A percentile compares a stretch with the other conserved stretches of the same genome.
phyloP scores from a whole-genome alignment of 2,329 filamentous ascomycete genomes.

The Diaporthe vaccinii region DNA sequence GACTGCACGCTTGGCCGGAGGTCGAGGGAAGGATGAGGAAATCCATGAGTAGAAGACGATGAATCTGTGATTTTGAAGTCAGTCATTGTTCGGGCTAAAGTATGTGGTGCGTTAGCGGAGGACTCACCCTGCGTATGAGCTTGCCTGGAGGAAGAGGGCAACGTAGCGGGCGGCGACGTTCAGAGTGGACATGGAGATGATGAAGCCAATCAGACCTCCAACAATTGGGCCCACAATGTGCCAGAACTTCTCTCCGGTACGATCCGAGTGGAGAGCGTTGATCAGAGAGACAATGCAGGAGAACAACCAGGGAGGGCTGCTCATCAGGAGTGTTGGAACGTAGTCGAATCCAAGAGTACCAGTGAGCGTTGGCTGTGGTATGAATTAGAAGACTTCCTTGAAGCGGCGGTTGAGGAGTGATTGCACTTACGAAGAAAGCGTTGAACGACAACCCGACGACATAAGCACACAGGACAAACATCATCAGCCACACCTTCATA shows the following conservation, averaged over 20 bases:
- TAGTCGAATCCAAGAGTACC: conserved; percentile 66
- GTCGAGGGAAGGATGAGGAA: conserved; percentile 68
- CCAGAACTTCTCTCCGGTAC: conserved; percentile 70
- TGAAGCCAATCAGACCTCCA: conserved; percentile 68
- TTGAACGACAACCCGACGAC: conserved; percentile 71
- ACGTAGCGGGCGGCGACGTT: conserved; percentile 71
- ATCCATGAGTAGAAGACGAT: conserved; percentile 73
- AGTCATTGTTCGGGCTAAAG: conserved; percentile 54
- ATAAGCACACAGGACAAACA: conserved; percentile 72
- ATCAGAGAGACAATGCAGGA: conserved; percentile 68
- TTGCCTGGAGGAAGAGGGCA: conserved; percentile 71
- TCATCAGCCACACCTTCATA: conserved; percentile 74
- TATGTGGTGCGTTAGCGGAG: conserved; percentile 51
- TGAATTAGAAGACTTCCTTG: background rate
- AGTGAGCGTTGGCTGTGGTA: conserved; percentile 61
- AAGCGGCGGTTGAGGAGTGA: fast-evolving
- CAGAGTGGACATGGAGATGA: conserved; percentile 71
- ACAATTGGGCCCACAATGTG: conserved; percentile 68
- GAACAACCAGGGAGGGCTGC: conserved; percentile 71
- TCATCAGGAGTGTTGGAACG: conserved; percentile 67
- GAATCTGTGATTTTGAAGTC: conserved; percentile 52
- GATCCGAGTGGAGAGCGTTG: conserved; percentile 69
- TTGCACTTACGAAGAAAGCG: conserved; percentile 64
- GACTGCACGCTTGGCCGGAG: conserved; percentile 71
- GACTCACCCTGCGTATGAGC: conserved; percentile 65